These are phyloP conservation scores for Penicillium chermesinum DNA, from an alignment of 495 filamentous ascomycete species.

Conservation along the genomic window DNA sequence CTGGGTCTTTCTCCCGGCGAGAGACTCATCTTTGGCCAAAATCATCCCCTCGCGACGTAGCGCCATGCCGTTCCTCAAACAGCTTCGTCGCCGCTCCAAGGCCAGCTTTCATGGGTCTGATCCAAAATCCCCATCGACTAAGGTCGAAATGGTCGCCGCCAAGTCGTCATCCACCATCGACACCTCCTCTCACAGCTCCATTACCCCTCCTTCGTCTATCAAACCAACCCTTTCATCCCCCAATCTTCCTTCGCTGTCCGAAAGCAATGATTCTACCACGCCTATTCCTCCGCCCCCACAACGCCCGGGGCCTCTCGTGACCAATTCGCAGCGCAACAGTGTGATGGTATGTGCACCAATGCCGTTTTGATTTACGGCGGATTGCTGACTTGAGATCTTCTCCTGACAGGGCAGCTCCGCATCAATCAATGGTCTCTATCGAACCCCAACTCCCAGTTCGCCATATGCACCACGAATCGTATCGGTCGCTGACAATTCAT, in stretches of 20 bases:
- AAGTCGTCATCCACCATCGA: conserved; percentile 63
- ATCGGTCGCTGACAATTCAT: conserved; percentile 73
- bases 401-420: conserved; percentile 31
- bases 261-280: conserved; percentile 35
- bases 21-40: conserved; percentile 7
- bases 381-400: neutral
- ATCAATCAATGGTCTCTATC: conserved; percentile 48
- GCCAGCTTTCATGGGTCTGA: conserved; percentile 53
- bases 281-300: conserved; percentile 34
- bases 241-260: conserved; percentile 50
- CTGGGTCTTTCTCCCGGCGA: conserved; percentile 8
- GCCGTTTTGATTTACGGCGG: neutral
- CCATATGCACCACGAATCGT: conserved; percentile 72
- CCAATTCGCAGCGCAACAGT: conserved; percentile 47
- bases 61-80: conserved; percentile 66
- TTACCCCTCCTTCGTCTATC: conserved; percentile 57
- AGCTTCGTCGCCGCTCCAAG: conserved; percentile 68
- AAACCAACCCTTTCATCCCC: conserved; percentile 49
- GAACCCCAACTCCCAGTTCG: conserved; percentile 55
- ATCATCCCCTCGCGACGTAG: neutral
- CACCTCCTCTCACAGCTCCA: conserved; percentile 49
- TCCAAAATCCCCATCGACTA: conserved; percentile 49
- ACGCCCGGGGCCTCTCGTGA: conserved; percentile 37
- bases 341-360: conserved; percentile 34
- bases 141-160: conserved; percentile 45